Conservation (phyloP, 768 basidiomycete genomes). For the Cystofilobasidium ferigula region DNA sequence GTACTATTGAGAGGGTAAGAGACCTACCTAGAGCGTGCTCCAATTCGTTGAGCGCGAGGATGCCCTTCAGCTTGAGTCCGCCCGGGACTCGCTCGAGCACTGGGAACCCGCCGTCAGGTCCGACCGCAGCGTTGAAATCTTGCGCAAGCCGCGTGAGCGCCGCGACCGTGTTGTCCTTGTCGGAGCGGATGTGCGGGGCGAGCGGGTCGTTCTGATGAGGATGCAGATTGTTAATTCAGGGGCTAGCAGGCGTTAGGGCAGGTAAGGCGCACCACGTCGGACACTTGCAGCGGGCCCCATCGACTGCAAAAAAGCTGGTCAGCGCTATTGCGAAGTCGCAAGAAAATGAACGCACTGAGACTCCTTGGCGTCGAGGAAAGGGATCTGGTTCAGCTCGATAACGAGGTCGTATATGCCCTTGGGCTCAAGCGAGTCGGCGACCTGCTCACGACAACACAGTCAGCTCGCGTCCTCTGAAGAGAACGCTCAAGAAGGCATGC, state of each 20-base stretch:
- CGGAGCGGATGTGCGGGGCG: conserved; percentile 60
- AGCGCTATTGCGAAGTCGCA: not conserved
- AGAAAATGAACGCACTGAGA: conserved; percentile 31
- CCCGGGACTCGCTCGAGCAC: conserved; percentile 50
- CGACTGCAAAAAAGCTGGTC: conserved; percentile 44
- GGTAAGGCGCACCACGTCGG: conserved; percentile 61
- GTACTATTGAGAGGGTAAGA: not conserved
- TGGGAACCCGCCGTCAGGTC: conserved; percentile 65
- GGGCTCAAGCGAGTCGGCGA: conserved; percentile 74
- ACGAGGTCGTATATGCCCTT: conserved; percentile 96
- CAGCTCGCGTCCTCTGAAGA: not conserved
- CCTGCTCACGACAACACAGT: not conserved
- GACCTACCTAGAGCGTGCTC: conserved; percentile 75
- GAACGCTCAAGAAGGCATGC: too few species aligned
- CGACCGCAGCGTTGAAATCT: conserved; percentile 48
- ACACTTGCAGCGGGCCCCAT: conserved; percentile 66
- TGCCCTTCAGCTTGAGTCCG: conserved; percentile 64
- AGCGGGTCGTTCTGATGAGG: conserved; percentile 61
- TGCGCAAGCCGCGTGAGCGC: conserved; percentile 61
- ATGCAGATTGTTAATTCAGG: too few species aligned
- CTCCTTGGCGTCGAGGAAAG: conserved; percentile 82
- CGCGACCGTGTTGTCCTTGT: conserved; percentile 63
- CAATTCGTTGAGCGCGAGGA: conserved; percentile 83
- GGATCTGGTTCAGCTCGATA: conserved; percentile 81
- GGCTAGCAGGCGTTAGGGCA: conserved; percentile 4